Conservation (phyloP, 352 stramenopile species). For the Peronospora farinosa region DNA sequence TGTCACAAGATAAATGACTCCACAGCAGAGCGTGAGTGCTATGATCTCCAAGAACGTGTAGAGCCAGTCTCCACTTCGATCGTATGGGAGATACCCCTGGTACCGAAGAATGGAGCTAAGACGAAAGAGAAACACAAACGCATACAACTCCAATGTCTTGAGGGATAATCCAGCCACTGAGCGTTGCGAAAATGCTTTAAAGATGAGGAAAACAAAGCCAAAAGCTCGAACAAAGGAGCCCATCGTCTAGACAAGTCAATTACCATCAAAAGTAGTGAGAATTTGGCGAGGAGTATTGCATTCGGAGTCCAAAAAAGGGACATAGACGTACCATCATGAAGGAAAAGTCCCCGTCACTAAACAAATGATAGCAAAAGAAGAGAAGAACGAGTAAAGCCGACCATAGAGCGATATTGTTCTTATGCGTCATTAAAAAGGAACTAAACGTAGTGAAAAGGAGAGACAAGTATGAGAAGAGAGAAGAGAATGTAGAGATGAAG, state of each 20-base stretch:
- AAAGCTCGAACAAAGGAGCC: conserved; percentile 87
- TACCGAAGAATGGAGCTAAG: conserved; percentile 96
- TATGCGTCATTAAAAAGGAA: conserved; percentile 80
- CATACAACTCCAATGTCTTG: conserved; percentile 97
- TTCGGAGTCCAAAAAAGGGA: not conserved
- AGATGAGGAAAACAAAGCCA: conserved; percentile 90
- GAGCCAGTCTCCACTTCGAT: conserved; percentile 95
- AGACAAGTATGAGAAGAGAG: not conserved
- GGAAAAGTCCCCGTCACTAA: conserved; percentile 97
- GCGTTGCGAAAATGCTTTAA: conserved; percentile 91
- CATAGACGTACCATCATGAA: conserved; percentile 91
- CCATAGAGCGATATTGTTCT: conserved; percentile 95
- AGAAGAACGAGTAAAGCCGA: conserved; percentile 92
- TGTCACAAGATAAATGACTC: conserved; percentile 88
- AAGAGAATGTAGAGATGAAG: not conserved
- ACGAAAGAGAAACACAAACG: conserved; percentile 94
- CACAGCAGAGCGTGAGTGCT: conserved; percentile 82
- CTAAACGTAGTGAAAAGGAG: conserved; percentile 18
- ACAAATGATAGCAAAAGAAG: conserved; percentile 94
- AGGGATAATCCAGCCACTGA: conserved; percentile 90
- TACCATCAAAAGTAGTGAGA: conserved; percentile 4
- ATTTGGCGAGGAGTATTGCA: not conserved
- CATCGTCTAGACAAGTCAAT: conserved; percentile 57
- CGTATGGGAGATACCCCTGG: conserved; percentile 92
- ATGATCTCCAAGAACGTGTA: conserved; percentile 95